Evolutionary conservation across 441 rosid species (phyloP).

Genomic region (Eutrema salsugineum): DNA sequence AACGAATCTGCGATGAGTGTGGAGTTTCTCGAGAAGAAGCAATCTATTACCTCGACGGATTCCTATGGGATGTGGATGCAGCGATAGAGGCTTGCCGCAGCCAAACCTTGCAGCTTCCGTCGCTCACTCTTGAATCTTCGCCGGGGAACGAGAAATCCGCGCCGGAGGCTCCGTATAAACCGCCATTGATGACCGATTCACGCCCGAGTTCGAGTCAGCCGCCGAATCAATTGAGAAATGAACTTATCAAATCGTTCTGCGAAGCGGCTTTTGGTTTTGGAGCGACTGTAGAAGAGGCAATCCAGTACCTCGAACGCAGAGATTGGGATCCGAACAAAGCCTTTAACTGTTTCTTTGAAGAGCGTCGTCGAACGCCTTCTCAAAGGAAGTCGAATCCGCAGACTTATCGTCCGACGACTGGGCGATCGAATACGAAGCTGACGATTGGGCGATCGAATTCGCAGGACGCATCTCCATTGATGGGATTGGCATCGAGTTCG

Average conservation of each 20-base stretch:
- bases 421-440: neutral
- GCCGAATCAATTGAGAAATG: neutral
- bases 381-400: neutral
- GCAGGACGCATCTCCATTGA: too few relatives aligned
- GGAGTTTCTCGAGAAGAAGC: neutral
- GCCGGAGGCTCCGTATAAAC: neutral
- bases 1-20: neutral
- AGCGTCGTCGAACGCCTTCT: neutral
- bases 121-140: neutral
- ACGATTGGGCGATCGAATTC: neutral
- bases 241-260: neutral
- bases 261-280: neutral
- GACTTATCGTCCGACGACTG: neutral
- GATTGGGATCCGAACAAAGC: neutral
- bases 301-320: neutral
- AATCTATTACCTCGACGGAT: slow-evolving; percentile 17
- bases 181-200: neutral
- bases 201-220: neutral
- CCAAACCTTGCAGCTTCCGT: neutral
- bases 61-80: neutral
- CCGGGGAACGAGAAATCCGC: neutral
- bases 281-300: neutral
- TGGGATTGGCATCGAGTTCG: neutral
- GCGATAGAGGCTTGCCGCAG: slow-evolving; percentile 15
- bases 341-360: neutral